Conservation (phyloP, 2,329 filamentous ascomycete species). For the Beauveria asiatica region DNA sequence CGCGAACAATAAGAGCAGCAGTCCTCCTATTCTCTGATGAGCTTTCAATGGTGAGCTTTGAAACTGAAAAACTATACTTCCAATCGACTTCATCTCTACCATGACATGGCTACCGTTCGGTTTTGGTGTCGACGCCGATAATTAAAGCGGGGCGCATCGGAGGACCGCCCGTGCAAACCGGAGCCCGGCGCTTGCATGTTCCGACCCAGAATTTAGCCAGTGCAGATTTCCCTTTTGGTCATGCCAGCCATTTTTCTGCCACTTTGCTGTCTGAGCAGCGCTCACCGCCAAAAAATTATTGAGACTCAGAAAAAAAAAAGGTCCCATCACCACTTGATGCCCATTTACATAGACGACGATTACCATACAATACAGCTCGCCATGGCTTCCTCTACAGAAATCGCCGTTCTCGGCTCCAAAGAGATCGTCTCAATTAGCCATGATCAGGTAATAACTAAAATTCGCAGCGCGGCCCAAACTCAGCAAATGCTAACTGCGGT, state of each 20-base stretch:
- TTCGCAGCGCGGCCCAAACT: too few species aligned
- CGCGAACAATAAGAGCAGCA: too few species aligned
- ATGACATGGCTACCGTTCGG: neutral
- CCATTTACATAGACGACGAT: neutral
- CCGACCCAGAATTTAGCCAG: constrained; percentile 16
- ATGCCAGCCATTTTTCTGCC: constrained; percentile 8
- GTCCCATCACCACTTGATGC: neutral
- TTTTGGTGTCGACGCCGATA: neutral
- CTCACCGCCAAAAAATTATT: constrained; percentile 22
- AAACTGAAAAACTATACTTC: neutral
- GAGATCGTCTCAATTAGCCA: constrained; percentile 29
- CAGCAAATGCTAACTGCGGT: constrained; percentile 9
- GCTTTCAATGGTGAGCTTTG: too few species aligned
- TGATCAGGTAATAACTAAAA: constrained; percentile 27
- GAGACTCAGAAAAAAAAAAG: constrained; percentile 8
- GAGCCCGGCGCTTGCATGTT: constrained; percentile 27
- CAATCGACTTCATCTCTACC: neutral
- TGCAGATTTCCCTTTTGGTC: neutral
- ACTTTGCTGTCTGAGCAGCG: constrained; percentile 12
- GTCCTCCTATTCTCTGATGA: too few species aligned
- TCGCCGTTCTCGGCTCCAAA: constrained; percentile 25
- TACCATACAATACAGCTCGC: constrained; percentile 16
- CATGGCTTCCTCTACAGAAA: constrained; percentile 35
- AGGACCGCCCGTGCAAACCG: constrained; percentile 16
- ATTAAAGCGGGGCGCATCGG: constrained; percentile 15